Percentiles rank a stretch among this genome's conserved stretches.
Evolutionary conservation across 2,329 filamentous ascomycete genomes (phyloP).

Genomic region (Colletotrichum chlorophyti): DNA sequence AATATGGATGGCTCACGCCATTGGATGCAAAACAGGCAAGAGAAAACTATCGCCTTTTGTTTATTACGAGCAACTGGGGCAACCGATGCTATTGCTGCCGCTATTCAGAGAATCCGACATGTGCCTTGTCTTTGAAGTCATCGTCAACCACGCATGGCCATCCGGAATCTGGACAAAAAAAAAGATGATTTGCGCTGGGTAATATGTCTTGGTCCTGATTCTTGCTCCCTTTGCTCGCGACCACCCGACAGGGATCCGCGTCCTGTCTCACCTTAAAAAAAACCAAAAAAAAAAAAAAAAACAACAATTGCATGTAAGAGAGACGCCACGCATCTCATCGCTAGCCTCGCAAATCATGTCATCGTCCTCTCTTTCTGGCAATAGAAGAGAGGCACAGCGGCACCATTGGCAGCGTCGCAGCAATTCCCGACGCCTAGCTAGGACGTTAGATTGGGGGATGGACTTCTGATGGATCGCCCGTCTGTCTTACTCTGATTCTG

Average conservation of each 20-base stretch:
- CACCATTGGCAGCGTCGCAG: neutral
- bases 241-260: constrained; percentile 20
- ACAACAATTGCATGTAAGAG: neutral
- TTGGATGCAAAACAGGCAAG: too few species aligned
- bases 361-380: constrained; percentile 3
- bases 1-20: neutral
- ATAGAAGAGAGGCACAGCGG: neutral
- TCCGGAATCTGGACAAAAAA: too few species aligned
- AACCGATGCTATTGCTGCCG: neutral
- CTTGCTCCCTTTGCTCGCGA: constrained; percentile 5
- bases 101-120: neutral
- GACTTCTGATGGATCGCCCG: constrained; percentile 13
- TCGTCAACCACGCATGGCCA: constrained; percentile 13
- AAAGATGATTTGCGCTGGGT: neutral
- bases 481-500: too few species aligned
- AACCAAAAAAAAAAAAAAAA: constrained; percentile 13
- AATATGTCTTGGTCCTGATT: neutral
- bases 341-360: constrained; percentile 23
- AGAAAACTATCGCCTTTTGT: neutral
- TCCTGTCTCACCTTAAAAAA: constrained; percentile 22
- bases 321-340: constrained; percentile 19
- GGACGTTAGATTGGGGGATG: constrained; percentile 7
- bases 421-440: too few species aligned
- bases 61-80: neutral
- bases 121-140: constrained; percentile 16